phyloP scores from a whole-genome alignment of 2,329 filamentous ascomycete genomes.

The Ophiocordyceps polyrhachis-furcata region DNA sequence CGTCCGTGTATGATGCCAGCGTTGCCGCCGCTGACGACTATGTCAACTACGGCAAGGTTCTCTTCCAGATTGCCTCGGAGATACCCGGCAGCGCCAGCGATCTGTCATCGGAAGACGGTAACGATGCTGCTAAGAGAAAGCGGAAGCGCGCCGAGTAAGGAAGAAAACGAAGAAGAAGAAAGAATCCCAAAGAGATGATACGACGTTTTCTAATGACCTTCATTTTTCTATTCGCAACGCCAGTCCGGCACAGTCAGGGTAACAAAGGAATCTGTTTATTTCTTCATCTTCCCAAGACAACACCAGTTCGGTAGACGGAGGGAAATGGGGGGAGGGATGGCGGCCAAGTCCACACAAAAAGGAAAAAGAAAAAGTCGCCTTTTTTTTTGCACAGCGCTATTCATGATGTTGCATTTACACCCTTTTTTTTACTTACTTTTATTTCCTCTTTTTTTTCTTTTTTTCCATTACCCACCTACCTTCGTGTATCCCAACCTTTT shows the following conservation, averaged over 20 bases:
- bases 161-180: neutral
- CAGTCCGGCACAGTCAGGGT: neutral
- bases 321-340: no score
- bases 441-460: conserved; percentile 3
- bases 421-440: conserved; percentile 27
- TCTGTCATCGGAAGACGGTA: conserved; percentile 33
- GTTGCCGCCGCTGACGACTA: conserved; percentile 41
- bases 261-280: neutral
- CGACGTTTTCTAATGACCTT: conserved; percentile 4
- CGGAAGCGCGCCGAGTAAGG: conserved; percentile 58
- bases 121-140: conserved; percentile 32
- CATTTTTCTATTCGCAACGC: neutral
- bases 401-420: conserved; percentile 20
- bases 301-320: conserved; percentile 12
- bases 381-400: conserved; percentile 16
- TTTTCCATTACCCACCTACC: no score
- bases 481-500: neutral
- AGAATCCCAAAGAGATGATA: neutral
- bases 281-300: conserved; percentile 2
- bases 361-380: neutral
- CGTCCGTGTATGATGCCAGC: conserved; percentile 20
- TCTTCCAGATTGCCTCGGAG: conserved; percentile 65
- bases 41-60: conserved; percentile 50
- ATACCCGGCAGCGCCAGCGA: conserved; percentile 47
- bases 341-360: conserved; percentile 17